Evolutionary conservation across 192 early-diverging fungal species (phyloP), one percentile per base, ranked within the genome.

Genomic region (Rhizophagus clarus): DNA sequence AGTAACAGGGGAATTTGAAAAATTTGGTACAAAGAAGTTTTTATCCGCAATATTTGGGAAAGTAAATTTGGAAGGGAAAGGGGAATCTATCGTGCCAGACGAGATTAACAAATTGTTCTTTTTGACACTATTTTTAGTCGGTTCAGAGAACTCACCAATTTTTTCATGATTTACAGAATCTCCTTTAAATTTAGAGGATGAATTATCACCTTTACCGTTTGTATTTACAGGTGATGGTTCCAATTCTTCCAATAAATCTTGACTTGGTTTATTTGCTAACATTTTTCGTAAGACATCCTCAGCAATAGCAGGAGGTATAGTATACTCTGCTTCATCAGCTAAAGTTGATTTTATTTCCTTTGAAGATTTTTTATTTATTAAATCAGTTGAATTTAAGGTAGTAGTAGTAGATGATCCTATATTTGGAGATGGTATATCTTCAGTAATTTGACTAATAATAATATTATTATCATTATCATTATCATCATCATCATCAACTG

Each of bases 1-100:
- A 8, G 66, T 70, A 56, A 68, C 29, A 60, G 31, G 14, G 20
- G 31, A 15, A 37, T 31, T 70, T 42, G 68, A 45, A 71, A 79
- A 79, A 71, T 79, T 79, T 34, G 77, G 77, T 28, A 70, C 34
- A 71, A 79, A 79, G 31, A 79, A 79, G 71, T 79, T 79, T 61
- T 79, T 79, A 17, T 79, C 77, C 37, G 66, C 77, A 26, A 79
- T 79, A 79, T 79, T 79, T 28, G 77, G 77, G 56, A 79, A 79
- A 61, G 66, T 60, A 26, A 79, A 79, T 79, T 79, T 79, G 4
- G 77, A 71, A 56, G 77, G 77, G 20, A 79, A 79, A 71, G 45
- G 49, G 67, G 77, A 32, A 60, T 79, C 77, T 79, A 31, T 61
- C 60, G 32, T 70, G 37, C 42, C 40, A 77, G 62, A 77, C 12